These are phyloP conservation scores for Hygrophoropsis aurantiaca DNA, from an alignment of 768 basidiomycete genomes.

Conservation along the genomic window DNA sequence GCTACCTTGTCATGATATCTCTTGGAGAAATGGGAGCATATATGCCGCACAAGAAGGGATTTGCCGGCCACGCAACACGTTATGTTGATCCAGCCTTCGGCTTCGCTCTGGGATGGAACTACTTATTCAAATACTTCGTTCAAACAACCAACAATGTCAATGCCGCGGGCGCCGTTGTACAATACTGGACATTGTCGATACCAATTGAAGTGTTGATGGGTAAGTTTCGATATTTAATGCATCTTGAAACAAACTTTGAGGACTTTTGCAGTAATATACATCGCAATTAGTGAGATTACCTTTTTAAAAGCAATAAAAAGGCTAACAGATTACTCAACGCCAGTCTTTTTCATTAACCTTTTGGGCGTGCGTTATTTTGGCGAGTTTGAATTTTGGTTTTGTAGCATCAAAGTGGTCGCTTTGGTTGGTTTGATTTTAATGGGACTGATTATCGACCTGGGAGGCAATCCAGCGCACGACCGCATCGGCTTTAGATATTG, in stretches of 20 bases:
- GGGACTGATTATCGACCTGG: slow-evolving; percentile 52
- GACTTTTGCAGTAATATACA: slow-evolving; percentile 49
- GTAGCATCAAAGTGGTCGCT: slow-evolving; percentile 45
- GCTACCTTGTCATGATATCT: slow-evolving; percentile 59
- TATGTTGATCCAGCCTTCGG: slow-evolving; percentile 69
- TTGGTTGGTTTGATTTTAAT: slow-evolving; percentile 41
- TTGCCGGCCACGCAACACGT: slow-evolving; percentile 57
- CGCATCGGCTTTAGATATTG: slow-evolving; percentile 50
- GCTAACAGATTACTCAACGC: neutral
- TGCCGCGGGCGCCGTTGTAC: slow-evolving; percentile 54
- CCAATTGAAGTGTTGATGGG: slow-evolving; percentile 59
- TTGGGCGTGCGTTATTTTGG: slow-evolving; percentile 65
- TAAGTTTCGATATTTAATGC: slow-evolving; percentile 23
- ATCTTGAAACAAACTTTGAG: slow-evolving; percentile 2
- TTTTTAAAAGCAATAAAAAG: neutral
- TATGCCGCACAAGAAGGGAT: slow-evolving; percentile 60
- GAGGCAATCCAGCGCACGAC: slow-evolving; percentile 46
- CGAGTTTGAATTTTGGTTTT: slow-evolving; percentile 57
- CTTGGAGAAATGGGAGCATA: slow-evolving; percentile 39
- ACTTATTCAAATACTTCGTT: slow-evolving; percentile 60
- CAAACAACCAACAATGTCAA: slow-evolving; percentile 69
- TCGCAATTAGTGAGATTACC: slow-evolving; percentile 46
- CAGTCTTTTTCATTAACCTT: slow-evolving; percentile 56
- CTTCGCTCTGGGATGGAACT: slow-evolving; percentile 51
- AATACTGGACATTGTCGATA: slow-evolving; percentile 46